A percentile compares a stretch with the other conserved stretches of the same genome.
Conservation (phyloP, 2,329 filamentous ascomycete genomes). For the Phialophora macrospora region DNA sequence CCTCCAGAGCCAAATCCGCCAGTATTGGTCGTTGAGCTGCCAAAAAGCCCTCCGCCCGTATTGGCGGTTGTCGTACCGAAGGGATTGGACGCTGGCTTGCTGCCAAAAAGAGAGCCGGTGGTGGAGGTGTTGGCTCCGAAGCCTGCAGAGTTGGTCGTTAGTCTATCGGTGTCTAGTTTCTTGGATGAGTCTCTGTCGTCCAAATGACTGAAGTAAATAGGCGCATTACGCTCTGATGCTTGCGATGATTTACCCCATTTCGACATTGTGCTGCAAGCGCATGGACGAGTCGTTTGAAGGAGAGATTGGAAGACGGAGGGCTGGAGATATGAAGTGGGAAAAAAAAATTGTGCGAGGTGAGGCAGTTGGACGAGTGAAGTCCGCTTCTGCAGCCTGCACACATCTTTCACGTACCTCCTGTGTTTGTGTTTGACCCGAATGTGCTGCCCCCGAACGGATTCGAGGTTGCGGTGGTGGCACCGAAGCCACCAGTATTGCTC, state of each 20-base stretch:
- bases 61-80: slow-evolving; percentile 36
- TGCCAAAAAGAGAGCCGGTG: slow-evolving; percentile 36
- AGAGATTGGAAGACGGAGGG: not conserved
- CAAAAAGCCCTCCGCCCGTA: slow-evolving; percentile 37
- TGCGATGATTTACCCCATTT: not conserved
- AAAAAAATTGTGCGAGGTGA: not conserved
- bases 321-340: not conserved
- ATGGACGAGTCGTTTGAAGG: not conserved
- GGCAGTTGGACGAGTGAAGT: slow-evolving; percentile 12
- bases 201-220: slow-evolving; percentile 2
- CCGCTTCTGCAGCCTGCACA: not conserved
- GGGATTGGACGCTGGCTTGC: slow-evolving; percentile 34
- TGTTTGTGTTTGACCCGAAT: slow-evolving; percentile 30
- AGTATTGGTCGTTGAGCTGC: slow-evolving; percentile 31
- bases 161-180: slow-evolving; percentile 10
- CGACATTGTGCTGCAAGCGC: slow-evolving; percentile 8
- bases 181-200: not conserved
- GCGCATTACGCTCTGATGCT: slow-evolving; percentile 3
- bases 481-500: slow-evolving; percentile 35
- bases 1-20: slow-evolving; percentile 34
- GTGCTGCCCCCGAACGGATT: slow-evolving; percentile 38
- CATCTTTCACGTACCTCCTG: slow-evolving; percentile 29
- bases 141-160: slow-evolving; percentile 24
- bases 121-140: slow-evolving; percentile 33
- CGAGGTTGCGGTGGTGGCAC: slow-evolving; percentile 33